Percentiles rank a stretch among this genome's conserved stretches.
Conservation (phyloP, 306 rosid species). For the Cucurbita maxima region DNA sequence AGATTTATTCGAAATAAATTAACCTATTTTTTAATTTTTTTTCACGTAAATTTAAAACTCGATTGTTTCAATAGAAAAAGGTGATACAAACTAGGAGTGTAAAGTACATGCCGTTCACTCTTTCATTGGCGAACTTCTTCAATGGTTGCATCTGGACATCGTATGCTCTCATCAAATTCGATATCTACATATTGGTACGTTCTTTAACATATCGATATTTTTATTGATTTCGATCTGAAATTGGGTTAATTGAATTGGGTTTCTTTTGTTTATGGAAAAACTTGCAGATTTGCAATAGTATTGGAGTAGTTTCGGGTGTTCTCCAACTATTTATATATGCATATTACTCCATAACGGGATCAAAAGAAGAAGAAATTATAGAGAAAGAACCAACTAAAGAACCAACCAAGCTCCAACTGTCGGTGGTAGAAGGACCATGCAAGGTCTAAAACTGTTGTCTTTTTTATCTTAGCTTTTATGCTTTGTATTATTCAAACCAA, state of each 20-base stretch:
- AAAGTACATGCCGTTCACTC: constrained; percentile 59
- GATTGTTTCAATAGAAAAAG: constrained; percentile 20
- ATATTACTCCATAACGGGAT: constrained; percentile 13
- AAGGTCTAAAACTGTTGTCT: neutral
- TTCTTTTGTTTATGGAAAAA: neutral
- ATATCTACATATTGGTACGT: constrained; percentile 43
- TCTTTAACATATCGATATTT: neutral
- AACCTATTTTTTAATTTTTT: no score
- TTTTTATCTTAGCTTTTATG: neutral
- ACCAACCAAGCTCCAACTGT: constrained; percentile 19
- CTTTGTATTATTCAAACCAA: neutral
- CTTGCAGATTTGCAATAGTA: constrained; percentile 47
- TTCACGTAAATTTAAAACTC: neutral
- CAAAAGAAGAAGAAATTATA: neutral
- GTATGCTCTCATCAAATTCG: constrained; percentile 54
- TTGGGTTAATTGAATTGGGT: no score
- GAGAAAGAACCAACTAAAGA: constrained; percentile 10
- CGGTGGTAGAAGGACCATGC: constrained; percentile 3
- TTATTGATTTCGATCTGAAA: no score
- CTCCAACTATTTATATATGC: constrained; percentile 43
- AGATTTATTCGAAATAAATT: no score
- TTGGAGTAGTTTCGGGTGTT: constrained; percentile 42
- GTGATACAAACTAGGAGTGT: constrained; percentile 58
- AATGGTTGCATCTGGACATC: constrained; percentile 56
- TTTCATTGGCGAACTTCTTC: constrained; percentile 44